These are phyloP conservation scores for Penicillium subrubescens DNA, from an alignment of 495 filamentous ascomycete species.

Conservation along the genomic window DNA sequence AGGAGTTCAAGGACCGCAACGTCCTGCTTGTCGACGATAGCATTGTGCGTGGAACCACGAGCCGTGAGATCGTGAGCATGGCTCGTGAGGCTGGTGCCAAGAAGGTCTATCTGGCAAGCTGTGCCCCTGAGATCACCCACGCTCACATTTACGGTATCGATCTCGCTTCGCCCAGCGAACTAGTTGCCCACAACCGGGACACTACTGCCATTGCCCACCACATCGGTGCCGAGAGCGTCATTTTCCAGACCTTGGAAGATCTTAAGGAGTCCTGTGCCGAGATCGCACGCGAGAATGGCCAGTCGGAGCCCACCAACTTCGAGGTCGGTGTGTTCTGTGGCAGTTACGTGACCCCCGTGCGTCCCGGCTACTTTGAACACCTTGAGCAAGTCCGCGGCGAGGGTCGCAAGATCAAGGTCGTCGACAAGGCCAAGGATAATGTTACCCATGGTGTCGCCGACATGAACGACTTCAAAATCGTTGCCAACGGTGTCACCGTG, in stretches of 20 bases:
- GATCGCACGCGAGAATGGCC: constrained; percentile 56
- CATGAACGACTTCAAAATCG: constrained; percentile 61
- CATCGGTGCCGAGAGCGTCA: constrained; percentile 89
- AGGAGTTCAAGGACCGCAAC: constrained; percentile 82
- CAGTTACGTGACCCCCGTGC: constrained; percentile 81
- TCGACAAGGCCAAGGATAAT: constrained; percentile 69
- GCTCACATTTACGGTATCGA: constrained; percentile 88
- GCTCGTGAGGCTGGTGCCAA: constrained; percentile 86
- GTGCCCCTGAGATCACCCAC: constrained; percentile 82
- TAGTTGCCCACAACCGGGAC: constrained; percentile 80
- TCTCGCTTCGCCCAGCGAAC: constrained; percentile 77
- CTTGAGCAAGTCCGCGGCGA: constrained; percentile 76
- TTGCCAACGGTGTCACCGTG: constrained; percentile 63
- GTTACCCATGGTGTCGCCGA: constrained; percentile 67
- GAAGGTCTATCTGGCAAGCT: constrained; percentile 88
- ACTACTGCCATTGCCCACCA: constrained; percentile 68
- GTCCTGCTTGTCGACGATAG: constrained; percentile 91
- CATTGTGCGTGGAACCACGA: constrained; percentile 91
- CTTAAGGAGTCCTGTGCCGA: constrained; percentile 79
- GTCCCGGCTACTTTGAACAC: constrained; percentile 83
- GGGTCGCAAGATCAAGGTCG: constrained; percentile 68
- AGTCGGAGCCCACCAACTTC: constrained; percentile 61
- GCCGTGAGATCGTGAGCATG: constrained; percentile 90
- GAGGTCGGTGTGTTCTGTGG: constrained; percentile 98
- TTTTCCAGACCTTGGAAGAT: constrained; percentile 87